Conservation (phyloP, 2,329 filamentous ascomycete species). For the Moelleriella libera region DNA sequence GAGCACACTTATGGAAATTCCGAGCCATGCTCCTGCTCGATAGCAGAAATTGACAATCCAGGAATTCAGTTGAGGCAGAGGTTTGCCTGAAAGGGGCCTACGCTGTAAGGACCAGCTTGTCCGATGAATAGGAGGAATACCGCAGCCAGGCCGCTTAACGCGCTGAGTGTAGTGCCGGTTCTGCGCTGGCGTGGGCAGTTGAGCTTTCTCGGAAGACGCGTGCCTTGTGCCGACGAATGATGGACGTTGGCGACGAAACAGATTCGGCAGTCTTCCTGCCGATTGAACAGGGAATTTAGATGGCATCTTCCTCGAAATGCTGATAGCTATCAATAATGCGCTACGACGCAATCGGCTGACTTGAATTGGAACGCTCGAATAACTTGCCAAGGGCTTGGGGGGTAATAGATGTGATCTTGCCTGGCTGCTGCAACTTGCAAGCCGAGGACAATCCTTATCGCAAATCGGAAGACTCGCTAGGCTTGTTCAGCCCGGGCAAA, state of each 20-base stretch:
- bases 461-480: too few species aligned
- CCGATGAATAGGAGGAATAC: neutral
- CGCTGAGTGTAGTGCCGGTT: neutral
- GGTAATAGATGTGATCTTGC: too few species aligned
- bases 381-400: neutral
- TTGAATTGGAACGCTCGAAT: neutral
- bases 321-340: neutral
- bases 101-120: neutral
- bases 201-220: neutral
- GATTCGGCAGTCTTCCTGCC: neutral
- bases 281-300: neutral
- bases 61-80: constrained; percentile 33
- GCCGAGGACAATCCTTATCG: too few species aligned
- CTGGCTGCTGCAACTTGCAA: too few species aligned
- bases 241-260: neutral
- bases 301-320: neutral
- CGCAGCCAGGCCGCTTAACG: neutral
- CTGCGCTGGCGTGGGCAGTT: neutral
- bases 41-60: constrained; percentile 45
- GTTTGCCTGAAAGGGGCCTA: constrained; percentile 31
- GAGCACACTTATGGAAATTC: constrained; percentile 60
- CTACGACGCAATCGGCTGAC: neutral
- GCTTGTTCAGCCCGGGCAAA: too few species aligned
- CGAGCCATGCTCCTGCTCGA: constrained; percentile 46
- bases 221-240: neutral